A percentile compares a stretch with the other conserved stretches of the same genome.
Conservation (phyloP, 2,329 filamentous ascomycete genomes). For the Exophiala calicioides region DNA sequence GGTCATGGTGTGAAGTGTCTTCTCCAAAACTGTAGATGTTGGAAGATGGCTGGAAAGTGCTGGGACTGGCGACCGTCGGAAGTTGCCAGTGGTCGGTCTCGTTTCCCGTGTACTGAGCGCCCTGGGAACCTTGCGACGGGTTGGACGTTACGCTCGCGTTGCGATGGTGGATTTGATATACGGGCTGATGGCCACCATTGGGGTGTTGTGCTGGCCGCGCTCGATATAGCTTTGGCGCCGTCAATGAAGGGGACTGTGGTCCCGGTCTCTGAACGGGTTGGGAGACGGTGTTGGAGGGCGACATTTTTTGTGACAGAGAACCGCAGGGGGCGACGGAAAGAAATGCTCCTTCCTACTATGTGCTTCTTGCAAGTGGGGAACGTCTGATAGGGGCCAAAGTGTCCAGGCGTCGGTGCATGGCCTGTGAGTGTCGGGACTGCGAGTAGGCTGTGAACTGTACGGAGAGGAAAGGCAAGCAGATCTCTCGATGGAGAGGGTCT, state of each 20-base stretch:
- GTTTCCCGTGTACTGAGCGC: background rate
- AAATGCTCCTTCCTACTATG: conserved; percentile 12
- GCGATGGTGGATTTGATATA: conserved; percentile 12
- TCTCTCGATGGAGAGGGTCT: conserved; percentile 1
- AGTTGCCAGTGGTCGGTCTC: conserved; percentile 5
- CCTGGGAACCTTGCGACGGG: conserved; percentile 11
- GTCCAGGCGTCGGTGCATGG: conserved; percentile 20
- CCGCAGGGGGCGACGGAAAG: background rate
- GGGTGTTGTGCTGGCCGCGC: conserved; percentile 6
- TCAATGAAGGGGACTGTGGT: conserved; percentile 13
- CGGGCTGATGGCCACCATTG: conserved; percentile 1
- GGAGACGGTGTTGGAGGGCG: conserved; percentile 10
- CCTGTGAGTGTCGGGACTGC: conserved; percentile 5
- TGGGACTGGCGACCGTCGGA: conserved; percentile 11
- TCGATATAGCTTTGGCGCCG: conserved; percentile 5
- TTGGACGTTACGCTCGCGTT: conserved; percentile 25
- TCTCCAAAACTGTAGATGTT: conserved; percentile 19
- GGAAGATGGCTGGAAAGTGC: conserved; percentile 1
- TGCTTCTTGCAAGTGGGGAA: conserved; percentile 8
- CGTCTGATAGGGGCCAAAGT: conserved; percentile 11
- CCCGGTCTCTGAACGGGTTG: conserved; percentile 5
- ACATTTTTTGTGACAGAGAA: conserved; percentile 11
- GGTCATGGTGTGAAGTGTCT: conserved; percentile 20
- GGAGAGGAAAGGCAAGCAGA: conserved; percentile 1
- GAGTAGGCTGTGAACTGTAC: conserved; percentile 16